phyloP scores from a whole-genome alignment of 257 asterid genomes.

The Anisodus acutangulus region DNA sequence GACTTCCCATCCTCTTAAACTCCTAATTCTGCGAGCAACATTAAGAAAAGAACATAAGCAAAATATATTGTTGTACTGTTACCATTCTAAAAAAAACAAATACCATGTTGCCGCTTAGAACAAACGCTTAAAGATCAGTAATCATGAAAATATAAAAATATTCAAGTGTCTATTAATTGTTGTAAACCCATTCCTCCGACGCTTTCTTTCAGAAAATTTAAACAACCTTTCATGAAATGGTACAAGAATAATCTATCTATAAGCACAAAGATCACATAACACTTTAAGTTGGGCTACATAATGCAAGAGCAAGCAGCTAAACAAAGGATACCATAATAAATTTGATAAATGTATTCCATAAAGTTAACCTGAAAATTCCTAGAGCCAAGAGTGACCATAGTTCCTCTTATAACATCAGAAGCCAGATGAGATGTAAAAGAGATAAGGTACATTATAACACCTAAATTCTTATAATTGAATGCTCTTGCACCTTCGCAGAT shows the following conservation, averaged over 20 bases:
- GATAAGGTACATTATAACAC: conserved; percentile 7
- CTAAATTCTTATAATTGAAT: conserved; percentile 59
- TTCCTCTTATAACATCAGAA: conserved; percentile 30
- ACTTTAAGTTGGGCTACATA: neutral
- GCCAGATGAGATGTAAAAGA: conserved; percentile 28
- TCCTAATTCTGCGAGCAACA: conserved; percentile 7
- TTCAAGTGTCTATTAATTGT: neutral
- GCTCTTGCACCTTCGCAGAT: conserved; percentile 77
- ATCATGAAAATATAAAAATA: neutral
- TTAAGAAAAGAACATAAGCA: neutral
- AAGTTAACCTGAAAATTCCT: conserved; percentile 13
- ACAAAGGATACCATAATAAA: neutral
- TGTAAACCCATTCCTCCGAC: neutral
- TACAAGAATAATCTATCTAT: neutral
- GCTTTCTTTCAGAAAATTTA: neutral
- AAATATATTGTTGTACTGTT: neutral
- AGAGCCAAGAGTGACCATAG: neutral
- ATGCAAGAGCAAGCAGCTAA: conserved; percentile 22
- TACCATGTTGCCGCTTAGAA: neutral
- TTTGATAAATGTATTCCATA: neutral
- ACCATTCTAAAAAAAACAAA: no score
- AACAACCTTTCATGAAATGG: neutral
- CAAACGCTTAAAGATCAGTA: neutral
- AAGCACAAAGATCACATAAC: neutral
- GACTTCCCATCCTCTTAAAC: conserved; percentile 7